Base-by-base conservation (phyloP, 441 rosid genomes). In the Codiaeum variegatum region DNA sequence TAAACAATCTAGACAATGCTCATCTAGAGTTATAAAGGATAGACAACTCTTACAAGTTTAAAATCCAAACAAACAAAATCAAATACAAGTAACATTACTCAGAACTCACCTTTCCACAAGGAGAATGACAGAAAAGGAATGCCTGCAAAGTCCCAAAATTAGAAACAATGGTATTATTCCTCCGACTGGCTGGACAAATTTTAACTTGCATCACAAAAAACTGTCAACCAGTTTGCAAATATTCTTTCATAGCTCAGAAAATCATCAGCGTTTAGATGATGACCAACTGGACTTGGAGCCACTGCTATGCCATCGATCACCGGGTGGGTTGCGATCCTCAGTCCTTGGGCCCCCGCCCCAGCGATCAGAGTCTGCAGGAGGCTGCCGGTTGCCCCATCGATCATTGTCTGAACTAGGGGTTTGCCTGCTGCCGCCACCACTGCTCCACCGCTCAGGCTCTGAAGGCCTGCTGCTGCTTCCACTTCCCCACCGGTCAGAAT, bases 271-370 rank as follows among this genome's bases (percentile, higher is more conserved):
- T 77, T 85, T 81, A 15, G 90, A 85, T 21, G 87, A 79, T 1
- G 90, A 83, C 89, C 88, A 85, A 16, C 80, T 72, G 32, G 88
- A 29, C 69, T 75, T 80, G 28, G 90, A 62, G 28, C 82, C 70
- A 0, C 87, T 73, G 36, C 80, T 29, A 11, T 88, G 83, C 90
- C 92, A 86, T 56, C 58, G 73, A 44, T 84, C 90, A 68, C 87
- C 64, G 6, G 81, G 66, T 5, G 76, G 81, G 34, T 79, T 58
- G 19, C 87, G 88, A 16, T 83, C 85, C 79, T 81, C 85, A 66
- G 85, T 40, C 76, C 75, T 80, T 29, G 58, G 18, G 58, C 71
- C 60, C 8, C 78, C 64, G 47, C 79, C 83, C 85, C 85, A 83
- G 12, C 79, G 79, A 6, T 79, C 86, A 16, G 78, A 0, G 32